Evolutionary conservation across 2,329 filamentous ascomycete genomes (phyloP), one percentile per base, ranked within the genome.

Genomic region (Bipolaris bicolor): DNA sequence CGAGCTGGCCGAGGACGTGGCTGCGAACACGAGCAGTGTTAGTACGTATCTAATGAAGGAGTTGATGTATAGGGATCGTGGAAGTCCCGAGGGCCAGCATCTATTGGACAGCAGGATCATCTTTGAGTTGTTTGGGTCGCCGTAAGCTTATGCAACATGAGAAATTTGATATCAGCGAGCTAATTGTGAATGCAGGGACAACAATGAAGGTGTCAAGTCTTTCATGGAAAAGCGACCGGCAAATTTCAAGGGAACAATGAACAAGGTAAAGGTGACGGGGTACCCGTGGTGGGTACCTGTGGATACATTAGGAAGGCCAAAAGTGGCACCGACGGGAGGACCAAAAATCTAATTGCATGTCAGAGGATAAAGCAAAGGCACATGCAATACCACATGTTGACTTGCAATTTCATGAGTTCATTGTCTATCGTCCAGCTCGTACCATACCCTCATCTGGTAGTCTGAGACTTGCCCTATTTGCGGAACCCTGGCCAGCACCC

Each of bases 201-300:
- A 88, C 50, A 82, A 82, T 34, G 89, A 91, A 71, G 89, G 88
- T 2, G 84, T 90, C 6, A 70, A 80, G 52, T 86, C 86, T n/a
- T 91, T 91, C 72, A 74, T 90, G 70, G 80, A 90, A 76, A 91
- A 91, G 79, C 79, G 89, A 48, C 79, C 81, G 55, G 85, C 87
- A 0, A 78, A 82, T 11, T 91, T 91, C 66, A 79, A 76, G 34
- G 88, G 81, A 1, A 85, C 81, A 6, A 81, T 90, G 76, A 83
- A 86, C 20, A 79, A 83, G 31, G 83, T 89, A 69, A 80, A 82
- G 7, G 86, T 88, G 1, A 73, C 75, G 0, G 81, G 80, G 13
- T 89, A 87, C 75, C 89, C 88, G 0, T 91, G 88, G 89, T 91
- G 88, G 88, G 76, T 82, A 46, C 82, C 84, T 11, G 74, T 86